phyloP scores from a whole-genome alignment of 345 rosid genomes.

The Brassica napus region Da-Ae NC_063451.1:24994001-24994500 shows the following conservation, averaged over 20 bases:
- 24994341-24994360: neutral
- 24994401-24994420: neutral
- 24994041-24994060: neutral
- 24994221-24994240: neutral
- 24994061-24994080: neutral
- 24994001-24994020: neutral
- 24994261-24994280: neutral
- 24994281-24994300: neutral
- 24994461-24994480: neutral
- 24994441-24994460: neutral
- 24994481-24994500: neutral
- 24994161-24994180: neutral
- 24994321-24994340: neutral
- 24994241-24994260: neutral
- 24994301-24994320: neutral
- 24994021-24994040: neutral
- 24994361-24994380: neutral
- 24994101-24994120: neutral
- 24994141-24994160: neutral
- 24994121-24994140: neutral
- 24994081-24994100: neutral
- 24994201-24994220: neutral
- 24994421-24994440: neutral
- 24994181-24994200: neutral
- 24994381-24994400: neutral